Conservation (phyloP, 2,329 filamentous ascomycete species). For the Cladosporium sp. region DNA sequence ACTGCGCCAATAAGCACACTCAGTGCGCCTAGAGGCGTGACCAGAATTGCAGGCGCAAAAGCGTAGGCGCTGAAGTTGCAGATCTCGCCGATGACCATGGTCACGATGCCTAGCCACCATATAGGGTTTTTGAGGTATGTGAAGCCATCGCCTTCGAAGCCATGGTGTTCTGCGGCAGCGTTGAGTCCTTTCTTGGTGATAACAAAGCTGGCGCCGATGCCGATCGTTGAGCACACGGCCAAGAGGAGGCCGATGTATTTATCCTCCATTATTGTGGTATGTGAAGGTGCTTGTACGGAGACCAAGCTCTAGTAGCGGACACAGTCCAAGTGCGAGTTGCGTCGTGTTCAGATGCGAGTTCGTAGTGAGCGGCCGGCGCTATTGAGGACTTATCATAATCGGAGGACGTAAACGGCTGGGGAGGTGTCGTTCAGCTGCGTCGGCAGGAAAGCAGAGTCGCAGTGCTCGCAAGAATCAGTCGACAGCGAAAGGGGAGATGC, state of each 20-base stretch:
- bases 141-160: slow-evolving; percentile 94
- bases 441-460: neutral
- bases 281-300: neutral
- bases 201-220: slow-evolving; percentile 78
- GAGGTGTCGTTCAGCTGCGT: neutral
- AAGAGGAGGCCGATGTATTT: slow-evolving; percentile 74
- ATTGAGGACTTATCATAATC: slow-evolving; percentile 12
- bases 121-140: slow-evolving; percentile 90
- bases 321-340: neutral
- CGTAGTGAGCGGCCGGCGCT: slow-evolving; percentile 10
- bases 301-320: neutral
- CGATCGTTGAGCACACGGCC: slow-evolving; percentile 70
- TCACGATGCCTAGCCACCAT: slow-evolving; percentile 94
- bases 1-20: slow-evolving; percentile 93
- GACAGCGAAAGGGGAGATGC: neutral
- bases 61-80: slow-evolving; percentile 98
- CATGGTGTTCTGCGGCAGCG: slow-evolving; percentile 84
- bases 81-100: slow-evolving; percentile 85
- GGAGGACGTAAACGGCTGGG: neutral
- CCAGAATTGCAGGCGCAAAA: slow-evolving; percentile 96
- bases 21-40: slow-evolving; percentile 88
- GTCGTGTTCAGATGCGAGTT: slow-evolving; percentile 5
- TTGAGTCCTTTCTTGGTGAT: slow-evolving; percentile 98
- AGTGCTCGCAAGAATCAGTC: neutral
- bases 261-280: slow-evolving; percentile 26